Base-by-base conservation (phyloP, 352 stramenopile species). In the Globisporangium sylvaticum region DNA sequence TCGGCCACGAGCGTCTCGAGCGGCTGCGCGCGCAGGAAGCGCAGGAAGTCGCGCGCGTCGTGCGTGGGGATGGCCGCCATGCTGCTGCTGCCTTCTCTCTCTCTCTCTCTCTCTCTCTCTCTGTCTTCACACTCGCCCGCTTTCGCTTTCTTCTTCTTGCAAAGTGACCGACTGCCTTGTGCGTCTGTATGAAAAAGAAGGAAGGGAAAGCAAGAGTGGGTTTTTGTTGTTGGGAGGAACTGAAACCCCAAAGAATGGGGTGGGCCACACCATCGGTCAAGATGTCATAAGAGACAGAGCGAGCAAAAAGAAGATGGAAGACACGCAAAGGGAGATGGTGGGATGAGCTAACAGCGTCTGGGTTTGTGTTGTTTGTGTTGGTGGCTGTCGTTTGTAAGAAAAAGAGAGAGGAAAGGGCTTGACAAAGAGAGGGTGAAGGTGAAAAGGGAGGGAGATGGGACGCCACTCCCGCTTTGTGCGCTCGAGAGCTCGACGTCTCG, bases 11-110 rank as follows among this genome's bases (percentile, higher is more conserved):
- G 58, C 22, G 44, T 57, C 22, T 61, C 58, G 48, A 50, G 58
- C 58, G 65, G 65, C 58, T 70, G 65, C 37, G 65, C 52, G 34
- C 59, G 65, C 58, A 70, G 58, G 50, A 70, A 70, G 58, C 65
- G 65, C 46, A 62, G 12, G 39, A 70, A 70, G 24, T 70, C 58
- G 58, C 34, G 59, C 58, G 53, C 58, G 34, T 65, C 59, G 25
- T 65, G 58, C 65, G 65, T 70, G 20, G 65, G 58, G 65, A 66
- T 70, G 27, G 58, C 65, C 37, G 58, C 65, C 65, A 70, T 70
- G 12, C 10, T 44, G 14, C 31, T 37, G 31, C 31, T n/a, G n/a
- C 29, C 31, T 59, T 64, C n/a, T 54, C 31, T 37, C 31, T 37
- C 31, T 31, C 27, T 31, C 27, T 31, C 27, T 31, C 27, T 31